Evolutionary conservation across 257 asterid genomes (phyloP).

Genomic region (Lavandula angustifolia): DNA sequence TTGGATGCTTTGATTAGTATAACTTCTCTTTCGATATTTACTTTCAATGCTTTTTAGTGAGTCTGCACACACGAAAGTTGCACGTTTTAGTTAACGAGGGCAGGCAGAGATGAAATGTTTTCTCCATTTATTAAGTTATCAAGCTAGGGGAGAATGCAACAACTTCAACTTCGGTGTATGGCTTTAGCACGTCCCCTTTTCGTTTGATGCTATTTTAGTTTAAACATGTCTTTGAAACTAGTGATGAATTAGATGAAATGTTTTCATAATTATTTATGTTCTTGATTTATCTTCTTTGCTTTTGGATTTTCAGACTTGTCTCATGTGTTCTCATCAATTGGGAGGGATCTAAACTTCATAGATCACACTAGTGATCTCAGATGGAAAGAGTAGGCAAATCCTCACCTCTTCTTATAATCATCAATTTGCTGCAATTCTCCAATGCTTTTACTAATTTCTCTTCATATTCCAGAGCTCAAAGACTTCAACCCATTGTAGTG

Average conservation of each 20-base stretch:
- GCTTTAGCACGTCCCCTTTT: not conserved
- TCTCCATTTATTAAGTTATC: not conserved
- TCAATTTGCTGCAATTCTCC: not conserved
- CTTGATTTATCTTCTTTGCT: conserved; percentile 17
- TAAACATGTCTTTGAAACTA: conserved; percentile 6
- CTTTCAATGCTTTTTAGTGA: not conserved
- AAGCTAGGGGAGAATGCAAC: not conserved
- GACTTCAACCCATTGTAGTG: conserved; percentile 81
- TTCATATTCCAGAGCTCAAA: conserved; percentile 64
- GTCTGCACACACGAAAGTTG: not conserved
- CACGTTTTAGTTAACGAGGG: conserved; percentile 5
- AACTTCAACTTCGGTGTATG: not conserved
- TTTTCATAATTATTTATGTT: not conserved
- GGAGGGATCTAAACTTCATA: conserved; percentile 87
- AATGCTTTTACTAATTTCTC: conserved; percentile 28
- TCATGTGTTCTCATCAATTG: conserved; percentile 86
- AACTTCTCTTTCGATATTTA: not conserved
- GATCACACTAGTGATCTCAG: conserved; percentile 97
- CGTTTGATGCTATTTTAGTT: conserved; percentile 22
- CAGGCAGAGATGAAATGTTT: not conserved
- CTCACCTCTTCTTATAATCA: conserved; percentile 37
- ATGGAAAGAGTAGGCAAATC: conserved; percentile 96
- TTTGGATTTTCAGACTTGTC: conserved; percentile 67
- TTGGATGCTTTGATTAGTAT: conserved; percentile 7
- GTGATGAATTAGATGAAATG: conserved; percentile 18